Evolutionary conservation across 176 grass and related monocot genomes (phyloP), one percentile per base, ranked within the genome.

Genomic region (Musa acuminata): DNA sequence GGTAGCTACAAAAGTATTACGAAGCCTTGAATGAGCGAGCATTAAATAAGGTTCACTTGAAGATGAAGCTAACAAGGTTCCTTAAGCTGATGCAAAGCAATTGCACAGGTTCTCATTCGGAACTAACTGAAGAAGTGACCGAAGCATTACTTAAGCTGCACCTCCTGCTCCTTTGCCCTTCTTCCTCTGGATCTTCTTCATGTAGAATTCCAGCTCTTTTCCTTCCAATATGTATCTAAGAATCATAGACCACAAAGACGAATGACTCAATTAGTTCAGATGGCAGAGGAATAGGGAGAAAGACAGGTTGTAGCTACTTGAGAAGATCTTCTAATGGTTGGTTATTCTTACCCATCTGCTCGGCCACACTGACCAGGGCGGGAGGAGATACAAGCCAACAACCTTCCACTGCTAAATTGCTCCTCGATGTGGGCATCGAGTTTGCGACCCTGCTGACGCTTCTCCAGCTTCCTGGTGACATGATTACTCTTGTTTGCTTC

Each of bases 141-240:
- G 8, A 20, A 17, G 57, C 35, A 43, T 60, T 60, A 8, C 26
- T 13, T 10, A 50, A 50, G 11, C 20, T 2, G 67, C 35, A 77
- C 83, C 89, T 64, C 82, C 71, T 5, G 89, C 84, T 64, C 85
- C 83, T 81, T 92, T 92, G 78, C 92, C 87, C 85, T 96, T 96
- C 85, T 96, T 96, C 85, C 53, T 89, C 83, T 96, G 89, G 68
- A 96, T 77, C 75, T 96, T 92, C 80, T 89, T 92, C 85, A 84
- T 90, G 85, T 92, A 92, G 78, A 96, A 96, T 49, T 96, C 89
- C 0, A 96, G 85, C 83, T 96, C 89, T 35, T 90, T 96, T 29
- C 89, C 93, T 81, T 96, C 93, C 49, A 96, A 77, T 48, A 96
- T 92, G 60, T 96, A 96, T 69, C 87, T 96, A 65, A 11, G 16